Conservation (phyloP, 305 asterid genomes). For the Plantago rigida region DNA sequence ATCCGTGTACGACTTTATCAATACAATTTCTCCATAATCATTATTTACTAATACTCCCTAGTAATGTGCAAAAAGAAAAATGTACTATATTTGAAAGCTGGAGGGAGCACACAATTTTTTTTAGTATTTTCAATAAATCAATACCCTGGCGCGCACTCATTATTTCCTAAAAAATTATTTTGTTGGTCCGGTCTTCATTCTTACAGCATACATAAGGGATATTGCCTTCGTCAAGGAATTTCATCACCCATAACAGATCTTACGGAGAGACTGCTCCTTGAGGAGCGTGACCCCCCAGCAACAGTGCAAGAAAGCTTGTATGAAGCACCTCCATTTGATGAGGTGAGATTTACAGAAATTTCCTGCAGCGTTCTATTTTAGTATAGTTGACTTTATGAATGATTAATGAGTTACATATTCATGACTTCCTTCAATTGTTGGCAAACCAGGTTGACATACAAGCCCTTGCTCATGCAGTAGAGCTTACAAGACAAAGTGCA, state of each 20-base stretch:
- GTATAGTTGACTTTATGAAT: slow-evolving; percentile 1
- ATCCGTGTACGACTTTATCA: no score
- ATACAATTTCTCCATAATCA: no score
- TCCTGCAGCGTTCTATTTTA: background rate
- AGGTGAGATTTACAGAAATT: slow-evolving; percentile 40
- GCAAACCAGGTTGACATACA: slow-evolving; percentile 75
- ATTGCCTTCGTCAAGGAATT: slow-evolving; percentile 82
- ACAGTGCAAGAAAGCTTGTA: slow-evolving; percentile 60
- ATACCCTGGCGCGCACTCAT: background rate
- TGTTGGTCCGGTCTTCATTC: slow-evolving; percentile 13
- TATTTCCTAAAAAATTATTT: slow-evolving; percentile 7
- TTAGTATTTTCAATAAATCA: background rate
- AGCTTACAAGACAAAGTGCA: slow-evolving; percentile 91
- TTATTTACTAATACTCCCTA: no score
- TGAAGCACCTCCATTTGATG: slow-evolving; percentile 94
- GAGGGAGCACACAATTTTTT: background rate
- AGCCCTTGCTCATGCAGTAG: slow-evolving; percentile 98
- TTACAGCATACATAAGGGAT: slow-evolving; percentile 82
- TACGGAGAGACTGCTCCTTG: slow-evolving; percentile 90
- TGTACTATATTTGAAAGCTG: background rate
- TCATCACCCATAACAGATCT: slow-evolving; percentile 79
- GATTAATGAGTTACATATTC: slow-evolving; percentile 3
- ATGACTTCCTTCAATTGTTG: slow-evolving; percentile 20
- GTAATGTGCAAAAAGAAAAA: no score
- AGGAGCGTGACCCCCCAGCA: slow-evolving; percentile 89